Base-by-base conservation (phyloP, 2,329 filamentous ascomycete genomes). In the Colletotrichum sp. region DNA sequence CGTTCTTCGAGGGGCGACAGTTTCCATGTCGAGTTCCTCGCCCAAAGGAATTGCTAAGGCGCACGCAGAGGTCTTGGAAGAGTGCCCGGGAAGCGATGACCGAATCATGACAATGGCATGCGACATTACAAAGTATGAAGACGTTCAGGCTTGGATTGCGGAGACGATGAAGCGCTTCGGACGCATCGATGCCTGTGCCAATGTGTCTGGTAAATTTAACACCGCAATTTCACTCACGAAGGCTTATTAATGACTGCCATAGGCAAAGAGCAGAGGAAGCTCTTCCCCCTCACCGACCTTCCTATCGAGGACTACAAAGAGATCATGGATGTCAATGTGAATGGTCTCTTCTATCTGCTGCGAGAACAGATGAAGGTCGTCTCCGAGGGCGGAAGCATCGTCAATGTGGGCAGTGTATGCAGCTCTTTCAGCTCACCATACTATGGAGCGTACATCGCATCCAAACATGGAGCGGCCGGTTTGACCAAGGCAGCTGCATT, bases 351-450 rank as follows among this genome's bases (percentile, higher is more conserved):
- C 15, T 75, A 79, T 8, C 79, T 78, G 36, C 57, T 80, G 16
- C 78, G 77, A 66, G 72, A 79, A 30, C 52, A 80, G 74, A 77
- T 80, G 76, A 77, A 78, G 55, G 77, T 79, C 32, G 74, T 80
- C 61, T 80, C 82, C 1, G 78, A 81, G 3, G 81, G 82, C 2
- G 86, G 85, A 0, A 86, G 86, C 78, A 87, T 89, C 64, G 87
- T 89, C 73, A 88, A 86, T 80, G 82, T 85, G 34, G 79, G 84
- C 28, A 86, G 84, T 76, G 83, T 86, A 57, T 79, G 78, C 64
- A 79, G 80, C 8, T 77, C 75, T 48, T 78, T 78, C 70, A 75
- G 78, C 7, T 78, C 79, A 34, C 77, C 84, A 0, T 71, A 82
- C 43, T 84, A 83, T n/a, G 83, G 77, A 4, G 77, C 79, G 2